A percentile compares a stretch with the other conserved stretches of the same genome.
These are phyloP conservation scores for Suillus brevipes DNA, from an alignment of 768 basidiomycete genomes.

Conservation along the genomic window DNA sequence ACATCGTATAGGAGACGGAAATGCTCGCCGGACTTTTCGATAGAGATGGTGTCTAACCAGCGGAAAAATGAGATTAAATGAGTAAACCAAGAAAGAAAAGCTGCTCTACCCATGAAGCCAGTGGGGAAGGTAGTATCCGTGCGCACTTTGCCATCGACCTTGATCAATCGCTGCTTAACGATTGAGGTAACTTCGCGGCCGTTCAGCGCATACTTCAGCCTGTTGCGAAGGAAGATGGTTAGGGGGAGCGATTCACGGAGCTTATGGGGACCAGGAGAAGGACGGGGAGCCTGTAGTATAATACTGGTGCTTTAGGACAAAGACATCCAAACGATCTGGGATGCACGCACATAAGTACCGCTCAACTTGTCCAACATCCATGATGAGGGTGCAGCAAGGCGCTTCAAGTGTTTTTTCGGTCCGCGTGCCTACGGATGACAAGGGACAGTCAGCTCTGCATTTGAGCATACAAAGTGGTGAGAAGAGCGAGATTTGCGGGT, in stretches of 20 bases:
- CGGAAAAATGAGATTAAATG: slow-evolving; percentile 5
- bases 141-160: slow-evolving; percentile 98
- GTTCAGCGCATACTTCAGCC: slow-evolving; percentile 98
- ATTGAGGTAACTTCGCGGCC: slow-evolving; percentile 95
- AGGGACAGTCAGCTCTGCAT: slow-evolving; percentile 17
- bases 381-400: slow-evolving; percentile 93
- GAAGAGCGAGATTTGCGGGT: background rate
- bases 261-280: slow-evolving; percentile 98
- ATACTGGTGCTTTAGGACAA: background rate
- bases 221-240: slow-evolving; percentile 96
- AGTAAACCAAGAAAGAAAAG: background rate
- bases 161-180: slow-evolving; percentile 94
- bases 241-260: slow-evolving; percentile 98
- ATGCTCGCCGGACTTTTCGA: slow-evolving; percentile 98
- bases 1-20: slow-evolving; percentile 99
- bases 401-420: slow-evolving; percentile 99
- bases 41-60: slow-evolving; percentile 82
- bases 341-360: slow-evolving; percentile 80
- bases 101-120: slow-evolving; percentile 87
- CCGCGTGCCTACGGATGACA: slow-evolving; percentile 74
- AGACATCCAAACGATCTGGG: too few species aligned
- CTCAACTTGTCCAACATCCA: slow-evolving; percentile 99
- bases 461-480: background rate
- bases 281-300: slow-evolving; percentile 77
- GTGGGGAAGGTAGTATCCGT: slow-evolving; percentile 96